Base-by-base conservation (phyloP, 345 rosid genomes). In the Hibiscus mutabilis region DNA sequence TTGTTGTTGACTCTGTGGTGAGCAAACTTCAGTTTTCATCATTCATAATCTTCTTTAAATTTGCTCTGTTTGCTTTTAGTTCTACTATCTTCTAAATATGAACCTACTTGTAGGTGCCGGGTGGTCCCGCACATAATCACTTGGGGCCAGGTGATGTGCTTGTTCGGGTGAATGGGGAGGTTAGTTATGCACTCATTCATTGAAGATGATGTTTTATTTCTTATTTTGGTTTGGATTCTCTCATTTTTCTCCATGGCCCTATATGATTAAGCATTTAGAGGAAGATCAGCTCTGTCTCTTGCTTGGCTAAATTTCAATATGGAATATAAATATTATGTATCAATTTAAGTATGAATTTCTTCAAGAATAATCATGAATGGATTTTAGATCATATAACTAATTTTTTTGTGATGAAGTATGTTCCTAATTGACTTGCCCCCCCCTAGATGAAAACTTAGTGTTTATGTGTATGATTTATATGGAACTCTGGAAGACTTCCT, bases 81-180 rank as follows among this genome's bases (percentile, higher is more conserved):
- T 42, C 70, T 40, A 18, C 16, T 67, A 58, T 58, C 16, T 29
- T 66, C 42, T 68, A 25, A 74, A 66, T 73, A 56, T 62, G 79
- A 71, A 33, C 56, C 59, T 37, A 77, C 51, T 70, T 77, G 84
- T 22, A 94, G 98, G 98, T 88, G 74, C 98, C 97, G 25, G 92
- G 90, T 75, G 97, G 98, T 73, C 97, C 97, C 71, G 95, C 96
- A 40, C 82, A 91, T 80, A 87, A 76, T 60, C 84, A 79, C 53
- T 79, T 94, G 82, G 97, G 90, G 86, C 87, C 97, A 7, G 98
- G 98, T 58, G 98, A 91, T 84, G 93, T 94, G 75, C 98, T 94
- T 80, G 85, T 94, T 75, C 87, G 83, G 66, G 89, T 91, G 81
- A 94, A 94, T 72, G 92, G 93, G 71, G 89, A 86, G 69, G 98